Base-by-base conservation (phyloP, 2,329 filamentous ascomycete species). In the Aspergillus glaucus region DNA sequence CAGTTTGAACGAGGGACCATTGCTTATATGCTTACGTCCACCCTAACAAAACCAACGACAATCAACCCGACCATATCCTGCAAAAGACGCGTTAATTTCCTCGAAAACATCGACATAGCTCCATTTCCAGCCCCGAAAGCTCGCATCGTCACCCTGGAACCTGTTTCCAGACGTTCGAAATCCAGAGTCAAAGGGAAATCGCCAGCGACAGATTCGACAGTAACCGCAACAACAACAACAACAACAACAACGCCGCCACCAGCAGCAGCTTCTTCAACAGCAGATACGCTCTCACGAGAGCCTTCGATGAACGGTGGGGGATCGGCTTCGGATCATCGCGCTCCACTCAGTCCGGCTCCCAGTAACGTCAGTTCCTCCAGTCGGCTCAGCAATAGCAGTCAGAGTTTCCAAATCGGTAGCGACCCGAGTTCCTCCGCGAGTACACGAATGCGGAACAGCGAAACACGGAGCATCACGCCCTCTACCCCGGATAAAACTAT, bases 1-100 rank as follows among this genome's bases (percentile, higher is more conserved):
- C 52, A 97, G 90, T 98, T 98, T 68, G 93, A 97, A 71, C 84
- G 92, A 63, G 93, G 93, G 32, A 91, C 88, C 2, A 88, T 98
- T 60, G 86, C 87, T 17, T 98, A 97, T 71, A 83, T 92, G 73
- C 80, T 97, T 59, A 92, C 88, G 5, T 86, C 92, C 28, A 96
- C 90, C 7, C 69, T 97, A 49, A 97, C 92, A 17, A 83, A 90
- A 49, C 92, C 93, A 17, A 93, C 87, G 0, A 84, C 90, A 5
- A 94, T 96, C 53, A 80, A 85, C 12, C 85, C 92, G 2, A 90
- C 85, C 2, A 79, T 85, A 8, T 86, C 82, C 32, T 93, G 87
- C 69, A 89, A 95, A 57, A 80, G 84, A 52, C 91, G 90, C 61
- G 78, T 98, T 19, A 82, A 84, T 51, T 75, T 96, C 6, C 74